Percentiles rank a stretch among this genome's conserved stretches.
phyloP scores from a whole-genome alignment of 345 rosid species.

The Odontarrhena argentea region DNA sequence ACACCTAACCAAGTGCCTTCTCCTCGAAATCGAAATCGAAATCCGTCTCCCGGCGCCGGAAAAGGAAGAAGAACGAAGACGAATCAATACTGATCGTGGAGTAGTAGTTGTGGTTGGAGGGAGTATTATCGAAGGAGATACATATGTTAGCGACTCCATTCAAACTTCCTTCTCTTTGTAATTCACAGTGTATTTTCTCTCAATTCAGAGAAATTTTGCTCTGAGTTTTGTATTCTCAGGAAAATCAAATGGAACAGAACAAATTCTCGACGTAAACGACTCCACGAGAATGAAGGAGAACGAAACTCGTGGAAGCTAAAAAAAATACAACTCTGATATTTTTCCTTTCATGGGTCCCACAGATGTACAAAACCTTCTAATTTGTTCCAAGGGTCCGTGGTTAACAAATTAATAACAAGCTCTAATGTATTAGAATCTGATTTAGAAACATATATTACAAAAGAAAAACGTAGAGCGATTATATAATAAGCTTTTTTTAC shows the following conservation, averaged over 20 bases:
- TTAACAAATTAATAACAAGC: background rate
- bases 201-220: background rate
- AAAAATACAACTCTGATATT: conserved; percentile 11
- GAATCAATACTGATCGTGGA: conserved; percentile 36
- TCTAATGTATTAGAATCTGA: conserved; percentile 13
- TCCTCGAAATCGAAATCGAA: conserved; percentile 41
- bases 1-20: conserved; percentile 42
- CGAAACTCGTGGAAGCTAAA: conserved; percentile 37
- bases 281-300: conserved; percentile 7
- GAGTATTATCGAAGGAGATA: conserved; percentile 81
- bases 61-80: conserved; percentile 36
- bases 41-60: conserved; percentile 29
- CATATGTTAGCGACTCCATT: conserved; percentile 73
- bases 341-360: conserved; percentile 27
- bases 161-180: background rate
- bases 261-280: conserved; percentile 38
- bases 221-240: conserved; percentile 25
- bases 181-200: background rate
- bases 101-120: conserved; percentile 52
- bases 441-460: conserved; percentile 35
- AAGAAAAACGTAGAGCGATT: conserved; percentile 28
- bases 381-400: background rate
- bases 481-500: conserved; percentile 22
- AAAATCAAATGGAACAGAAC: conserved; percentile 18
- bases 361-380: background rate